A percentile compares a stretch with the other conserved stretches of the same genome.
Conservation (phyloP, 495 filamentous ascomycete genomes). For the Lasiosphaeris hirsuta region DNA sequence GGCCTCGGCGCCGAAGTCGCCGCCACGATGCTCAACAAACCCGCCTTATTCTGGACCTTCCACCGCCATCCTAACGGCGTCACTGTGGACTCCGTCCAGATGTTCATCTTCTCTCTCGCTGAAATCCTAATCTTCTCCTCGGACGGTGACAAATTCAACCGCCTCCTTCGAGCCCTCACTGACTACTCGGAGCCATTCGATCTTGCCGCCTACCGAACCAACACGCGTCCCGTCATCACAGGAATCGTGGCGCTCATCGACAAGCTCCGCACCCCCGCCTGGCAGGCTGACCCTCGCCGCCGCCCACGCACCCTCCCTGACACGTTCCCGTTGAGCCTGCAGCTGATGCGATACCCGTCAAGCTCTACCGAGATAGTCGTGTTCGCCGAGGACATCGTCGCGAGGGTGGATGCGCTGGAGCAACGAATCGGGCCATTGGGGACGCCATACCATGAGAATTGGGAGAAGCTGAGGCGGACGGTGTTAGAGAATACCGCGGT, state of each 20-base stretch:
- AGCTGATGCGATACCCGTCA: background rate
- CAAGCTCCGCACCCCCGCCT: background rate
- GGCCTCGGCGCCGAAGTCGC: background rate
- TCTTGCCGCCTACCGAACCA: background rate
- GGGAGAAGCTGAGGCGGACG: background rate
- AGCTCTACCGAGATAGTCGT: background rate
- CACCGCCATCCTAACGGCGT: background rate
- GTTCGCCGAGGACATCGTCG: background rate
- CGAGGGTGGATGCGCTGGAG: background rate
- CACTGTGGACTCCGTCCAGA: background rate
- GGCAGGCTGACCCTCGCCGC: constrained; percentile 2
- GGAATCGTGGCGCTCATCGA: background rate
- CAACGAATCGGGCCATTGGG: background rate
- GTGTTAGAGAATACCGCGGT: background rate
- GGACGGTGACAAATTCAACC: background rate
- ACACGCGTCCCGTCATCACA: background rate
- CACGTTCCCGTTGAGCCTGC: background rate
- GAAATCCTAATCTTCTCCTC: background rate
- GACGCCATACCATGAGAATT: background rate
- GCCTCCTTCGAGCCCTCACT: background rate
- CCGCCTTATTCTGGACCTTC: background rate
- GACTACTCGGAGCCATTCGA: background rate
- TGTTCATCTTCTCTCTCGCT: constrained; percentile 3
- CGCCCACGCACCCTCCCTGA: background rate
- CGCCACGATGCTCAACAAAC: background rate